Conservation (phyloP, 768 basidiomycete species). For the Collybiopsis luxurians region DNA sequence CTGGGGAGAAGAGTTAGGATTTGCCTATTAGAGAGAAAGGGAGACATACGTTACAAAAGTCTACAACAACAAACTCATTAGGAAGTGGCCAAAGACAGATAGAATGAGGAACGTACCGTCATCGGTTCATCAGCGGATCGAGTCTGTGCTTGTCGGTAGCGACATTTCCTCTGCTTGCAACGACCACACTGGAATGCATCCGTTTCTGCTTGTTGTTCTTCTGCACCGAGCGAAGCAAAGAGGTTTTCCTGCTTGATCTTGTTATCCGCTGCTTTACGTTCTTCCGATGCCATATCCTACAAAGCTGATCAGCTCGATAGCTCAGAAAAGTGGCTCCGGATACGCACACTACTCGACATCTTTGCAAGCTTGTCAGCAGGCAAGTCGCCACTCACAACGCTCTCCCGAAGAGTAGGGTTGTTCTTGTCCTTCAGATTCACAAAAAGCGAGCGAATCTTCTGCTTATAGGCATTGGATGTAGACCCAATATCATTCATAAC, state of each 20-base stretch:
- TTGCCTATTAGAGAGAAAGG: conserved; percentile 1
- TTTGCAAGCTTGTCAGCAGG: conserved; percentile 63
- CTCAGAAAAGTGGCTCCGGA: background rate
- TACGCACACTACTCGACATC: conserved; percentile 78
- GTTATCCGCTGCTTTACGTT: conserved; percentile 79
- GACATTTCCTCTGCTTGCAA: conserved; percentile 89
- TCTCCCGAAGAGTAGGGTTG: conserved; percentile 84
- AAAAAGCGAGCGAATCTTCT: conserved; percentile 83
- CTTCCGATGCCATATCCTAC: conserved; percentile 96
- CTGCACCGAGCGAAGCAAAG: conserved; percentile 88
- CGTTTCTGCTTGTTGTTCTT: conserved; percentile 89
- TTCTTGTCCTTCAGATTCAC: conserved; percentile 96
- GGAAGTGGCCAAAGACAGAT: background rate
- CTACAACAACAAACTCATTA: conserved; percentile 30
- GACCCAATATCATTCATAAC: conserved; percentile 48
- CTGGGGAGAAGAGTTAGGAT: conserved; percentile 24
- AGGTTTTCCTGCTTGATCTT: conserved; percentile 85
- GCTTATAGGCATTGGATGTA: conserved; percentile 55
- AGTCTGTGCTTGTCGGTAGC: conserved; percentile 95
- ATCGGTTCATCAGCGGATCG: conserved; percentile 98
- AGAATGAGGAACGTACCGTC: conserved; percentile 60
- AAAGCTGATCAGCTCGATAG: background rate
- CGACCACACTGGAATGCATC: conserved; percentile 96
- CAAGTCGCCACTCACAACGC: conserved; percentile 81
- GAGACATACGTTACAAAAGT: conserved; percentile 81